Evolutionary conservation across 441 rosid genomes (phyloP).

Genomic region (Capsella rubella): DNA sequence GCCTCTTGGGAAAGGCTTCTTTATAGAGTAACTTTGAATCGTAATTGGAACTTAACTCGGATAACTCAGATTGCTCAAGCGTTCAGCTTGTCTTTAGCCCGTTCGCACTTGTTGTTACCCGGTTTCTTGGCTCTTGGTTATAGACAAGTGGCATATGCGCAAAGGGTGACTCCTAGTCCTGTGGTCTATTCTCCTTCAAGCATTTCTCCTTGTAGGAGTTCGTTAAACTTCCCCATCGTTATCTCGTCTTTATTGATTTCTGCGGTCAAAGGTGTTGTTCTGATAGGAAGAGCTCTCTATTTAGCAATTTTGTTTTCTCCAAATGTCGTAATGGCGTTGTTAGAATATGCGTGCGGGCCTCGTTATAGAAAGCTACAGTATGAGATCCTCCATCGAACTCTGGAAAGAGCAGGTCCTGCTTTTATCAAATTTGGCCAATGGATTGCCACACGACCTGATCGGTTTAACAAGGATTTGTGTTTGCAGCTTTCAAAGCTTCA

Average conservation of each 20-base stretch:
- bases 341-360: conserved; percentile 50
- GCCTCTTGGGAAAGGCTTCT: conserved; percentile 56
- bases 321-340: conserved; percentile 55
- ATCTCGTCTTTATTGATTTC: conserved; percentile 48
- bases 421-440: conserved; percentile 77
- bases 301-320: conserved; percentile 56
- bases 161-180: conserved; percentile 43
- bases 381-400: conserved; percentile 53
- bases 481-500: conserved; percentile 66
- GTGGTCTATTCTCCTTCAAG: conserved; percentile 39
- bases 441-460: conserved; percentile 70
- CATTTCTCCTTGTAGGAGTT: conserved; percentile 47
- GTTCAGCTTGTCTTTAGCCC: conserved; percentile 52
- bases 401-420: conserved; percentile 73
- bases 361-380: conserved; percentile 52
- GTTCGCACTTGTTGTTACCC: conserved; percentile 50
- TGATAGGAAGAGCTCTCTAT: conserved; percentile 57
- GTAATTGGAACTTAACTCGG: conserved; percentile 40
- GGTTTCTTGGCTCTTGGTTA: conserved; percentile 51
- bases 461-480: conserved; percentile 63
- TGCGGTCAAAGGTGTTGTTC: conserved; percentile 49
- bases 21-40: conserved; percentile 39
- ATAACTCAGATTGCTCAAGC: conserved; percentile 57
- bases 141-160: conserved; percentile 54
- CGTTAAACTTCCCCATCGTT: conserved; percentile 48